Conservation (phyloP, 495 filamentous ascomycete species). For the Tuber brumale region DNA sequence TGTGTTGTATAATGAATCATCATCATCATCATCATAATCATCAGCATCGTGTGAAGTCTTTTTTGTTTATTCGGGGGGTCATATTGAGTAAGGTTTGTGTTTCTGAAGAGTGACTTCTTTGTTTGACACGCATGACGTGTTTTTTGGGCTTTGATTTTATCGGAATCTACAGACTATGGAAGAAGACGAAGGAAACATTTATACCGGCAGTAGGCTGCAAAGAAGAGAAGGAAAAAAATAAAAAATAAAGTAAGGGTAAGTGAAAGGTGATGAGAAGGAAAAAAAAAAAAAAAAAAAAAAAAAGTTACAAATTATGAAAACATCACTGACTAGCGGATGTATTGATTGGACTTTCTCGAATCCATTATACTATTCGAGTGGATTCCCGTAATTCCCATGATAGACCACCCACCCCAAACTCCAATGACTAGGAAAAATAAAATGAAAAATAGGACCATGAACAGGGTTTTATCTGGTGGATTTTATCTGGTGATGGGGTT, state of each 20-base stretch:
- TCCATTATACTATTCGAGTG: not conserved
- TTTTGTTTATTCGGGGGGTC: not conserved
- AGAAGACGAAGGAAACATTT: not conserved
- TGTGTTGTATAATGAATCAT: not conserved
- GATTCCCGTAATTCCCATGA: conserved; percentile 11
- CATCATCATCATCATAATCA: not conserved
- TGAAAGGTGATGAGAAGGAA: not conserved
- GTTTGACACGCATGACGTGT: not conserved
- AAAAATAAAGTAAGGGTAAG: not conserved
- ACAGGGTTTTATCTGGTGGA: not conserved
- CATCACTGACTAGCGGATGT: not conserved
- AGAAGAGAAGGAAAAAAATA: not conserved
- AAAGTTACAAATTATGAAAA: conserved; percentile 14
- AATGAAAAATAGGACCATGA: not conserved
- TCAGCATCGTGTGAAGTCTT: not conserved
- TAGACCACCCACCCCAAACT: conserved; percentile 32
- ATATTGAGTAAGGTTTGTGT: not conserved
- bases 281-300: not conserved
- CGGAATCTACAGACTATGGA: not conserved
- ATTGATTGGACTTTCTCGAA: not conserved
- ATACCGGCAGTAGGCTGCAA: not conserved
- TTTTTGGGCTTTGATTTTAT: not conserved
- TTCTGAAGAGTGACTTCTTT: not conserved
- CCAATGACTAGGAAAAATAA: conserved; percentile 28
- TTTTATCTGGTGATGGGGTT: not conserved